These are phyloP conservation scores for Fomitopsis pinicola DNA, from an alignment of 1,284 basidiomycete species.

Conservation along the genomic window DNA sequence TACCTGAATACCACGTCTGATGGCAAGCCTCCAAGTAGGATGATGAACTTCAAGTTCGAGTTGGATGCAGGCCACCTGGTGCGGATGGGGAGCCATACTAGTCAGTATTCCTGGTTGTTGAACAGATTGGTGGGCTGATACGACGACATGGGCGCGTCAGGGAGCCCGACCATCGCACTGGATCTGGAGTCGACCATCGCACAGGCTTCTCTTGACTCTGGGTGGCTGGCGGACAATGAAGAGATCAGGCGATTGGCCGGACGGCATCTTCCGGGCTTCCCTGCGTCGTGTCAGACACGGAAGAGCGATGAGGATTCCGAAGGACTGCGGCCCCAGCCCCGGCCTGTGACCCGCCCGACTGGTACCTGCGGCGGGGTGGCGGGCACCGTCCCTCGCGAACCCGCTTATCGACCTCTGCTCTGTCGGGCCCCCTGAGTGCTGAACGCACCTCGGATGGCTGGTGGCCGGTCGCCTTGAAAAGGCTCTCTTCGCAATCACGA, in stretches of 20 bases:
- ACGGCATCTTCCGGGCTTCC: not conserved
- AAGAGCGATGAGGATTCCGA: not conserved
- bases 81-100: not conserved
- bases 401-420: too few relatives aligned
- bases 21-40: not conserved
- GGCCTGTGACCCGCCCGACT: too few relatives aligned
- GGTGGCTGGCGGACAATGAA: not conserved
- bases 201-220: not conserved
- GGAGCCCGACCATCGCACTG: not conserved
- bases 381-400: too few relatives aligned
- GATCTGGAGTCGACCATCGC: not conserved
- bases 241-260: not conserved
- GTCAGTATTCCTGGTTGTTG: not conserved
- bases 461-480: too few relatives aligned
- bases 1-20: not conserved
- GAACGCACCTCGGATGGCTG: too few relatives aligned
- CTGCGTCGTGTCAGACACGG: not conserved
- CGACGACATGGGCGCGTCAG: not conserved
- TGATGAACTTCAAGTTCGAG: too few relatives aligned
- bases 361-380: too few relatives aligned
- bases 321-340: too few relatives aligned
- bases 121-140: not conserved
- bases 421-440: too few relatives aligned
- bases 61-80: not conserved
- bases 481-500: too few relatives aligned